A percentile compares a stretch with the other conserved stretches of the same genome.
phyloP scores from a whole-genome alignment of 164 flowering plant species.

The Hamamelis virginiana region DNA sequence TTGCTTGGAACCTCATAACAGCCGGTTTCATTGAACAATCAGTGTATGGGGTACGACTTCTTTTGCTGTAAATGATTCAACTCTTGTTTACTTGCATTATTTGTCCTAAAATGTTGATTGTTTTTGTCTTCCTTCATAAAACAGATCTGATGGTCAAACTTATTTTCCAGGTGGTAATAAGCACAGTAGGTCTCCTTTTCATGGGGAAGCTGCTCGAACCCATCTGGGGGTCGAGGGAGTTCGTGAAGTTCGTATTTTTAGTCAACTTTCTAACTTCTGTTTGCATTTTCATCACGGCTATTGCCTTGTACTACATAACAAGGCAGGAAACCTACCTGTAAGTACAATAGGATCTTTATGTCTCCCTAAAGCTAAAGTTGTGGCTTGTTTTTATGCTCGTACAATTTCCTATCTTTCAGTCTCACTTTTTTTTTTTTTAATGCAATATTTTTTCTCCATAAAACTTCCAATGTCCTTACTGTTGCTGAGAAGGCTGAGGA shows the following conservation, averaged over 20 bases:
- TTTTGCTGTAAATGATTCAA: conserved; percentile 2
- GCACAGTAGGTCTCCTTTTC: conserved; percentile 80
- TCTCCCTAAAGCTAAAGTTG: background rate
- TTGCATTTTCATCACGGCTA: conserved; percentile 79
- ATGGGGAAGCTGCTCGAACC: conserved; percentile 94
- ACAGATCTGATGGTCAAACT: conserved; percentile 10
- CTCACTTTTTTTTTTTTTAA: background rate
- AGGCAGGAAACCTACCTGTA: conserved; percentile 86
- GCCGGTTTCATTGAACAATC: conserved; percentile 88
- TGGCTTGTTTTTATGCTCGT: background rate
- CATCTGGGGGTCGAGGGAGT: conserved; percentile 93
- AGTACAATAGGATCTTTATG: conserved; percentile 27
- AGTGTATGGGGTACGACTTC: conserved; percentile 65
- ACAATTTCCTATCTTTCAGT: background rate
- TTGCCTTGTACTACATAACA: conserved; percentile 83
- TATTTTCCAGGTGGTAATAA: conserved; percentile 53
- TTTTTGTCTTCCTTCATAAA: background rate
- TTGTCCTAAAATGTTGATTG: background rate
- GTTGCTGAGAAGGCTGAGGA: background rate
- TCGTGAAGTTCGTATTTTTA: conserved; percentile 84
- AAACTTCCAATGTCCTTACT: background rate
- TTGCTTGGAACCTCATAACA: conserved; percentile 94
- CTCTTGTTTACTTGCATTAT: background rate
- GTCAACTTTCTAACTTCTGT: conserved; percentile 80
- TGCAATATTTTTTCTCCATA: background rate